Evolutionary conservation across 2,329 filamentous ascomycete genomes (phyloP).

Genomic region (Exophiala sp.): DNA sequence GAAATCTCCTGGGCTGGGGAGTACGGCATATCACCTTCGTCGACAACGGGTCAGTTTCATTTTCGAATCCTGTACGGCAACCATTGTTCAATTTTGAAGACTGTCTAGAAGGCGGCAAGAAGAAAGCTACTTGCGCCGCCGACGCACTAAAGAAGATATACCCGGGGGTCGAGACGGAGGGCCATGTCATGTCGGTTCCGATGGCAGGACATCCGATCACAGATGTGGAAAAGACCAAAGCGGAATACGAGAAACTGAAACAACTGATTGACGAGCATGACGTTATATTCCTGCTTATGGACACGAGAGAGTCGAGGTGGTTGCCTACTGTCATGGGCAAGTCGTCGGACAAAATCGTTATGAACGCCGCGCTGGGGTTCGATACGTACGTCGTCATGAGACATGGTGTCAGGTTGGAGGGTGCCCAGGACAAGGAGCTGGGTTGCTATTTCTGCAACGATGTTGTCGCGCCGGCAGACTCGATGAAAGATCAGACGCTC

Average conservation of each 20-base stretch:
- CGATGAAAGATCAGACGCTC: conserved; percentile 87
- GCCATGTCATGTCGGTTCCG: conserved; percentile 79
- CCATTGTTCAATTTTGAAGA: conserved; percentile 89
- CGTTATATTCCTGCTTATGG: conserved; percentile 93
- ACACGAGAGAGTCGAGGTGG: conserved; percentile 92
- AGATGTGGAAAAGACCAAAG: conserved; percentile 65
- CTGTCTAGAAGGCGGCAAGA: conserved; percentile 76
- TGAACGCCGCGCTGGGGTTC: conserved; percentile 94
- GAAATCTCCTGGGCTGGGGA: conserved; percentile 92
- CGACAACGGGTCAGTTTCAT: conserved; percentile 89
- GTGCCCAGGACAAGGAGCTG: conserved; percentile 51
- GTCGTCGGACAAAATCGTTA: conserved; percentile 84
- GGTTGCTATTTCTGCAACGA: conserved; percentile 99
- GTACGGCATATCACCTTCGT: conserved; percentile 93
- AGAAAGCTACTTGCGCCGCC: conserved; percentile 78
- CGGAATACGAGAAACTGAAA: conserved; percentile 72
- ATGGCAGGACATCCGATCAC: conserved; percentile 91
- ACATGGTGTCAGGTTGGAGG: conserved; percentile 67
- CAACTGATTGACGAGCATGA: conserved; percentile 79
- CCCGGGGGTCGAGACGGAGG: conserved; percentile 78
- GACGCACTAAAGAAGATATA: conserved; percentile 81
- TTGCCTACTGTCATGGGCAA: conserved; percentile 95
- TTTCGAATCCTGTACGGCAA: conserved; percentile 93
- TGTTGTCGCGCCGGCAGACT: conserved; percentile 88
- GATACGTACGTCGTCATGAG: conserved; percentile 98